Conservation (phyloP, 164 flowering plant genomes). For the Vitis amurensis region DNA sequence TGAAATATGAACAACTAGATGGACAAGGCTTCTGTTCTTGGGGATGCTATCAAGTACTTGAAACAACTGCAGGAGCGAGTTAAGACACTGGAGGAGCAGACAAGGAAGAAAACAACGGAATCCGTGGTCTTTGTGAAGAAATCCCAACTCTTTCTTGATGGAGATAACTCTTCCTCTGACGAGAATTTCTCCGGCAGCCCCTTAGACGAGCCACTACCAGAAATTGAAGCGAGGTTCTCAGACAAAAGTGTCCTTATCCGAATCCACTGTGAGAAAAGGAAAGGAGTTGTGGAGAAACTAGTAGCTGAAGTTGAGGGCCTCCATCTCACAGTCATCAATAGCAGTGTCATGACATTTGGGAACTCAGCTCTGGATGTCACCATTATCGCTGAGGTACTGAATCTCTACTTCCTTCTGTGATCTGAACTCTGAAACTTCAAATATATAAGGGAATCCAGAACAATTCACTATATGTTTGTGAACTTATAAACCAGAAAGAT, state of each 20-base stretch:
- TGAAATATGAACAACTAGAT: conserved; percentile 36
- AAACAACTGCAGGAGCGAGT: conserved; percentile 82
- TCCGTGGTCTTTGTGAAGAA: conserved; percentile 68
- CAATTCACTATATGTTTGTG: too few species aligned
- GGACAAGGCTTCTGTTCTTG: conserved; percentile 95
- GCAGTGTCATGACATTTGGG: conserved; percentile 62
- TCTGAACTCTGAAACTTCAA: not conserved
- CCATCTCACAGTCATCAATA: conserved; percentile 54
- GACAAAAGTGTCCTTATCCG: conserved; percentile 67
- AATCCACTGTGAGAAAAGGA: conserved; percentile 74
- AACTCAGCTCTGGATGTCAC: conserved; percentile 61
- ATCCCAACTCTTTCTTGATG: conserved; percentile 48
- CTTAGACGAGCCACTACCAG: conserved; percentile 53
- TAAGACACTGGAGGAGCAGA: conserved; percentile 70
- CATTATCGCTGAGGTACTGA: conserved; percentile 68
- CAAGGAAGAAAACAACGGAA: conserved; percentile 53
- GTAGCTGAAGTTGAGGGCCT: conserved; percentile 64
- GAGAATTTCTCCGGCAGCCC: conserved; percentile 26
- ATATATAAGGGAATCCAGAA: too few species aligned
- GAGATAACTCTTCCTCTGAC: conserved; percentile 36
- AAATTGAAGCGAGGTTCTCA: conserved; percentile 79
- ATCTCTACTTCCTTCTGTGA: not conserved
- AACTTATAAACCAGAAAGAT: too few species aligned
- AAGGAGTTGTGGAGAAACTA: conserved; percentile 57
- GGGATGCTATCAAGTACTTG: conserved; percentile 82